Base-by-base conservation (phyloP, 768 basidiomycete species). In the Grammothele lineata region DNA sequence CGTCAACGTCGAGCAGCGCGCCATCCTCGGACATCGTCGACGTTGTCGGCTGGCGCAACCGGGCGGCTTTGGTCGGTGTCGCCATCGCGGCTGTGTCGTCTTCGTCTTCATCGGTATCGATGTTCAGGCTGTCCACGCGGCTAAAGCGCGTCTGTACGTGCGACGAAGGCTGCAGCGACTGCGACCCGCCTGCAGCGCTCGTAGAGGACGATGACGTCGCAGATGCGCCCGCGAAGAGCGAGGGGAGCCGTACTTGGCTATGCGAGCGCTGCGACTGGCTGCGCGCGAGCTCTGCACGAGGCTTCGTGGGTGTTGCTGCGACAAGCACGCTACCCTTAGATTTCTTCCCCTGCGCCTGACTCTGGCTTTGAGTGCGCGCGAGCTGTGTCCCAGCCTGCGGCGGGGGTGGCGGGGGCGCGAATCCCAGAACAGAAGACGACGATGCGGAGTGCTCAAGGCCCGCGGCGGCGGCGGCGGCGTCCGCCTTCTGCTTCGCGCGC, bases 281-380 rank as follows among this genome's bases (percentile, higher is more conserved):
- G 41, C 41, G 22, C 30, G 51, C 11, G 36, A 34, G 34, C 19
- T 12, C 11, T 12, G 22, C 32, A 17, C 50, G 49, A 33, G 65
- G 59, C 51, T 77, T 77, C 17, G 66, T 66, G 4, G 81, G 81
- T 11, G 80, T 84, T 11, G 77, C 77, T 2, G 71, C 72, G 19
- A 84, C 81, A 22, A 84, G 70, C 10, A 68, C 70, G 6, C 69
- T 64, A 4, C 73, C 75, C 45, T 44, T 40, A n/a, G 44, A 10
- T 30, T 34, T 48, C 43, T 41, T 49, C 15, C 45, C 21, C 40
- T 34, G 8, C 17, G 33, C 32, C n/a, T n/a, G n/a, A n/a, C n/a
- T n/a, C n/a, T n/a, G n/a, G n/a, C n/a, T n/a, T 35, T 23, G 18
- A 3, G 17, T 40, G 2, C n/a, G n/a, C n/a, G n/a, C n/a, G n/a